Evolutionary conservation across 495 filamentous ascomycete species (phyloP), one percentile per base, ranked within the genome.

Genomic region (Aspergillus wentii): DNA sequence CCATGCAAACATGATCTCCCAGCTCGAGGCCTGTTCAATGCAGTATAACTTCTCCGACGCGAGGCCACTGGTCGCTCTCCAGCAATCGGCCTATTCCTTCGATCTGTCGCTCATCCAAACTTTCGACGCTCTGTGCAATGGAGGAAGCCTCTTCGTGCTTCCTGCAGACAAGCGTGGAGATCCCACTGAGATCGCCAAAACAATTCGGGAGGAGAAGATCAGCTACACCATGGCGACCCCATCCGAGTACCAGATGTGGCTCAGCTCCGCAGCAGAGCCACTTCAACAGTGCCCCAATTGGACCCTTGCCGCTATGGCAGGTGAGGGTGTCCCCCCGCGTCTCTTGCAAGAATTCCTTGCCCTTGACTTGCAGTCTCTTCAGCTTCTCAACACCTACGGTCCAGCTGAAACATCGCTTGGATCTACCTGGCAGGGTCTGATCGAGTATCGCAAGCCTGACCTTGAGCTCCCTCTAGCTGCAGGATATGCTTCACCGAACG

Each of bases 71-170:
- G n/a, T 33, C 0, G 48, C 65, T 0, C 40, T 74, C 2, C 68
- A 74, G 21, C 71, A 75, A 27, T 71, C 64, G 10, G 48, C 68
- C 0, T 56, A 54, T 20, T 47, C 43, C 0, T 74, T 67, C 50
- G 56, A 74, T 38, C 35, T 52, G 27, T 69, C 65, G 3, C 1
- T 45, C 1, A 18, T 14, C 8, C 65, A 71, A 23, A 64, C 65
- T 0, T 54, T 59, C 23, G 35, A 43, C 1, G 59, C 55, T 0
- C 38, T 61, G 1, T 49, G 38, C 20, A 61, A 54, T 17, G 66
- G 56, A 0, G 65, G 57, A 4, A 66, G 45, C 0, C 25, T 72
- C 2, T 17, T 59, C 3, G 44, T 68, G 8, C 52, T 55, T 1
- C 46, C 48, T 6, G 36, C 15, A 7, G 27, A 26, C 5, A 29